These are phyloP conservation scores for Phytophthora melonis DNA, from an alignment of 352 stramenopile species.

Conservation along the genomic window DNA sequence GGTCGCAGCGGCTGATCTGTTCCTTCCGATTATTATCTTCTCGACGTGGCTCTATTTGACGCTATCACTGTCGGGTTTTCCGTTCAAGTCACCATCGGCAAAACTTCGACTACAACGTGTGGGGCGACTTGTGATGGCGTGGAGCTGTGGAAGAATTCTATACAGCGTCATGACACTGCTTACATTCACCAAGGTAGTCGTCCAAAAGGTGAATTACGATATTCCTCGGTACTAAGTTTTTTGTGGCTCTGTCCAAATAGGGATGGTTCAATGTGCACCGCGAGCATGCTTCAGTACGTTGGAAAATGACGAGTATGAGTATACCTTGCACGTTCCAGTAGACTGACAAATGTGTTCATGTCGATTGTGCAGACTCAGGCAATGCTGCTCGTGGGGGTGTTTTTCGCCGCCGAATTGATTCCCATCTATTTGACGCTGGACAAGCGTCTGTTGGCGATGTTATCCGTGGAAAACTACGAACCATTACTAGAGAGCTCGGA, in stretches of 20 bases:
- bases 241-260: conserved; percentile 27
- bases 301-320: background rate
- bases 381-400: conserved; percentile 86
- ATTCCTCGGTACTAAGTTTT: background rate
- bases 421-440: conserved; percentile 86
- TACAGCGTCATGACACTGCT: conserved; percentile 91
- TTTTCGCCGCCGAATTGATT: conserved; percentile 79
- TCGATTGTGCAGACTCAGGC: conserved; percentile 63
- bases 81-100: conserved; percentile 77
- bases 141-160: conserved; percentile 86
- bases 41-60: conserved; percentile 91
- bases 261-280: conserved; percentile 87
- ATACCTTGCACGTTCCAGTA: background rate
- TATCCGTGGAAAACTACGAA: conserved; percentile 86
- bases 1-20: conserved; percentile 86
- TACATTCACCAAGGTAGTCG: conserved; percentile 82
- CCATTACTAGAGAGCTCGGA: conserved; percentile 69
- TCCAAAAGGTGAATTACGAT: background rate
- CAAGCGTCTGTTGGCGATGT: conserved; percentile 74
- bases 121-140: conserved; percentile 74
- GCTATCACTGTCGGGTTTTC: conserved; percentile 89
- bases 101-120: conserved; percentile 68
- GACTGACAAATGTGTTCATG: background rate
- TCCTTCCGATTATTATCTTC: conserved; percentile 91
- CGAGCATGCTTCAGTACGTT: conserved; percentile 68